These are phyloP conservation scores for Umbelopsis ramanniana DNA, from an alignment of 192 early-diverging fungal species.

Conservation along the genomic window DNA sequence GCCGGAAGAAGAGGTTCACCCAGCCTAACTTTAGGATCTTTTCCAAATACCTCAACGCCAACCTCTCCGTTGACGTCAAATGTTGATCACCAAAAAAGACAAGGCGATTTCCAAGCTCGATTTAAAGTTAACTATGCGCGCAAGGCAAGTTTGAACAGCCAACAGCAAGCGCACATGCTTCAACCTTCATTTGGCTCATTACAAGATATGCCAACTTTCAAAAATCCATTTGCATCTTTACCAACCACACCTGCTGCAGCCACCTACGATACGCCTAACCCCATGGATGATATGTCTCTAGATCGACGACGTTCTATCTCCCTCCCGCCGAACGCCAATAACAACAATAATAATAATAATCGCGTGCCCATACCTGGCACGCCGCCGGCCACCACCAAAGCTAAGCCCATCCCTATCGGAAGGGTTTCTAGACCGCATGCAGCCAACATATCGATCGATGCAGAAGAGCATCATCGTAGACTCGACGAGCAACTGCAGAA, in stretches of 20 bases:
- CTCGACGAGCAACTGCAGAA: conserved; percentile 66
- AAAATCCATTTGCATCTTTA: conserved; percentile 24
- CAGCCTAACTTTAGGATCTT: conserved; percentile 11
- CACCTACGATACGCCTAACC: not conserved
- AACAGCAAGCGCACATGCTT: conserved; percentile 12
- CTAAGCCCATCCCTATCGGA: conserved; percentile 42
- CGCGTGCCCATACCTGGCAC: not conserved
- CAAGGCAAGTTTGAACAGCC: conserved; percentile 24
- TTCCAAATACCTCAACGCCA: not conserved
- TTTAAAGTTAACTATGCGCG: conserved; percentile 40
- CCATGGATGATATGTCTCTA: not conserved
- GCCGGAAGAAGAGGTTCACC: conserved; percentile 16
- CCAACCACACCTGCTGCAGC: conserved; percentile 13
- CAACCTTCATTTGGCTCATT: not conserved
- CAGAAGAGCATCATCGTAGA: conserved; percentile 56
- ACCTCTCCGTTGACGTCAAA: conserved; percentile 17
- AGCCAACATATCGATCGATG: conserved; percentile 25
- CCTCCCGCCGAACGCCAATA: conserved; percentile 18
- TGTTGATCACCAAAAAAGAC: conserved; percentile 38
- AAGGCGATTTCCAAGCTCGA: conserved; percentile 37
- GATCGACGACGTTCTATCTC: conserved; percentile 26
- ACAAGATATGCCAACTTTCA: conserved; percentile 15
- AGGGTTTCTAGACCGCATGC: conserved; percentile 18
- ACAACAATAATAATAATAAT: not conserved
- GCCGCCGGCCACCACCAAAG: conserved; percentile 31